Percentiles rank a stretch among this genome's conserved stretches.
phyloP scores from a whole-genome alignment of 2,329 filamentous ascomycete genomes.

The Phialocephala sp. region DNA sequence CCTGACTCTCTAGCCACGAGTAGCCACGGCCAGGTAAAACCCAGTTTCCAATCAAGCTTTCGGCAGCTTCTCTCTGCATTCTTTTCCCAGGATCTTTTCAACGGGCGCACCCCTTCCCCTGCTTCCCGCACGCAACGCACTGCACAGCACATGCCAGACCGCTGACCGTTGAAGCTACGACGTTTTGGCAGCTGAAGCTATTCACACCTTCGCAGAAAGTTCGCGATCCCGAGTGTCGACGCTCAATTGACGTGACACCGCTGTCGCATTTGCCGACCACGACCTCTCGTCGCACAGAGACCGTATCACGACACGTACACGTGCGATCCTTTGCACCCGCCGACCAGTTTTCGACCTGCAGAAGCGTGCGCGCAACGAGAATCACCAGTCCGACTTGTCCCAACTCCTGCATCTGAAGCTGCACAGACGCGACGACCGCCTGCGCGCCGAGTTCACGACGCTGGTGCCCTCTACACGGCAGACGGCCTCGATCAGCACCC shows the following conservation, averaged over 20 bases:
- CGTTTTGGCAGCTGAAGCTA: conserved; percentile 33
- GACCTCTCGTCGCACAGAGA: conserved; percentile 15
- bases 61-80: conserved; percentile 27
- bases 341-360: conserved; percentile 23
- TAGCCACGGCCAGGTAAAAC: conserved; percentile 13
- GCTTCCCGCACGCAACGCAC: conserved; percentile 29
- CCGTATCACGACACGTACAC: conserved; percentile 28
- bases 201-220: conserved; percentile 22
- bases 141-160: conserved; percentile 29
- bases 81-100: conserved; percentile 31
- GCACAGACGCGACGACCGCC: conserved; percentile 21
- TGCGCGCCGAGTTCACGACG: background rate
- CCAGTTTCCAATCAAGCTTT: conserved; percentile 30
- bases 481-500: conserved; percentile 8
- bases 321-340: conserved; percentile 24
- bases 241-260: conserved; percentile 28
- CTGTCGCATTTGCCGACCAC: conserved; percentile 15
- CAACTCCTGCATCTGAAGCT: conserved; percentile 14
- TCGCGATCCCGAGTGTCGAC: background rate
- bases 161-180: conserved; percentile 38
- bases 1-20: background rate
- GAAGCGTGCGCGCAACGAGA: conserved; percentile 26
- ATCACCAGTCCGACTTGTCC: conserved; percentile 15
- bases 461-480: conserved; percentile 20
- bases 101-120: conserved; percentile 33